Base-by-base conservation (phyloP, 495 filamentous ascomycete genomes). In the Darksidea phi region DNA sequence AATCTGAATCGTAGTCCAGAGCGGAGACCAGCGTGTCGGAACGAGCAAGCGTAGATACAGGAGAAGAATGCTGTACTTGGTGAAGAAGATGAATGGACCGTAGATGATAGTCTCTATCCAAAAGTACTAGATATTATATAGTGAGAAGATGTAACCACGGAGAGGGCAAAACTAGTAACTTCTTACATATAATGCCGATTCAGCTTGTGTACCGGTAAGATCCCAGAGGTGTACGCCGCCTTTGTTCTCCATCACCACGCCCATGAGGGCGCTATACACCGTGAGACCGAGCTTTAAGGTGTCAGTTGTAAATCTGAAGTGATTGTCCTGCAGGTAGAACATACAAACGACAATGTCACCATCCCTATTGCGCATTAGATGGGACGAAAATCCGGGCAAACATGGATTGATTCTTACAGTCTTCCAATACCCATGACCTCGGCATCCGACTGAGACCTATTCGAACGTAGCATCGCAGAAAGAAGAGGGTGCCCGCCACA, bases 141-240 rank as follows among this genome's bases (percentile, higher is more conserved):
- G 32, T 36, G 36, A 57, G 20, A 18, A 10, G 2, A 57, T 10
- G 23, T 36, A 5, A 38, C 6, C 2, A 20, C 3, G 1, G 12
- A 45, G 21, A 28, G n/a, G n/a, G n/a, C n/a, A n/a, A n/a, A n/a
- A n/a, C n/a, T n/a, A n/a, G n/a, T n/a, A n/a, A n/a, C n/a, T 32
- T 4, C 47, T 53, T 52, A 64, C 61, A 21, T 59, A 53, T 18
- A 53, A 25, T 15, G 53, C 47, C 12, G 37, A 11, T 3, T 45
- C 3, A 12, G 21, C 41, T 24, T 57, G 25, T 1, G 37, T 17
- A 3, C 4, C 2, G 1, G 34, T 53, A 17, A 64, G 47, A 28
- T 64, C 48, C 61, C 61, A 64, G 12, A 20, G 20, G 26, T 64
- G 61, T 7, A 58, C 41, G 11, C 61, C 61, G 17, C 28, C 61